Evolutionary conservation across 208 protist species (phyloP), one percentile per base, ranked within the genome.

Genomic region (Leishmania mexicana): DNA sequence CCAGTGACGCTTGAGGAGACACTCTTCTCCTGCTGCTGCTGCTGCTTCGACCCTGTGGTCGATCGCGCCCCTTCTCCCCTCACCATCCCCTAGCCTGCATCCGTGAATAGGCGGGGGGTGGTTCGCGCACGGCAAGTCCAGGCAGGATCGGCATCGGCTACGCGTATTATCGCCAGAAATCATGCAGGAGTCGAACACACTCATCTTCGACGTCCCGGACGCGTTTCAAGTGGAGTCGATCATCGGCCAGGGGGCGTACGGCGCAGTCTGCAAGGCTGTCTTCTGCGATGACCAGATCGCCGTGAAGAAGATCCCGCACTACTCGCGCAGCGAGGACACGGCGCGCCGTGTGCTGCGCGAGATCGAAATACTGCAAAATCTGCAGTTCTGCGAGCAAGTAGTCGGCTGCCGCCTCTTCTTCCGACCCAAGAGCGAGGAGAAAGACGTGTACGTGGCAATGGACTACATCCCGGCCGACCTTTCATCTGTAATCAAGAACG

Each of bases 361-460:
- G 83, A 92, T 98, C 38, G 91, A 96, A 54, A 91, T 97, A 74
- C 78, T 98, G 64, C 92, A 96, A 80, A 88, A 97, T 64, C 76
- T 96, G 35, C 93, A 97, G 87, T 96, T 96, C 76, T 96, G 93
- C 75, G 92, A 95, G 78, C 94, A 98, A 78, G 90, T 98, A 8
- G 90, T 97, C 2, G 94, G 91, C 71, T 97, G 94, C 86, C 89
- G 92, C 2, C 80, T 97, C 53, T 92, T 98, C 73, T 98, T 97
- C 75, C 96, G 98, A 5, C 94, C 93, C 11, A 89, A 86, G 31
- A 94, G 91, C 74, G 86, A 85, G 42, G 95, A 99, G 81, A 98
- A 98, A 77, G 98, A 97, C 73, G 90, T 98, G 4, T 98, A 97
- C 84, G 90, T 97, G 38, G 96, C 92, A 70, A 98, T 98, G 96